Conservation (phyloP, 2,329 filamentous ascomycete genomes). For the Colletotrichum echinochloae region DNA sequence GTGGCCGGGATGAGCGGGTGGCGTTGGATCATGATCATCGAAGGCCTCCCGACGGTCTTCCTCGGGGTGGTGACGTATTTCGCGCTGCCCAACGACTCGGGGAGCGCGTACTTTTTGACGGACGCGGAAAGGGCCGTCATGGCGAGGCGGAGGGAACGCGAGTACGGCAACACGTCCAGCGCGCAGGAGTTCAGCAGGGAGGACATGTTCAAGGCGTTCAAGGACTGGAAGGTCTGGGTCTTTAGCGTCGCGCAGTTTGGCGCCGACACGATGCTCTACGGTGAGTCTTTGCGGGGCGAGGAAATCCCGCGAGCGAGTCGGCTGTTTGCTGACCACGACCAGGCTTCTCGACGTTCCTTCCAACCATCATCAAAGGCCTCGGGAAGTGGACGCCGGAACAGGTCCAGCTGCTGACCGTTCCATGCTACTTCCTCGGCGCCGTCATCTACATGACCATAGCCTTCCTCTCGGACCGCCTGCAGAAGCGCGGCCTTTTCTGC, state of each 20-base stretch:
- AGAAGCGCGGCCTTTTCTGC: conserved; percentile 65
- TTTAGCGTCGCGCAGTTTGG: conserved; percentile 80
- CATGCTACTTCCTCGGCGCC: conserved; percentile 74
- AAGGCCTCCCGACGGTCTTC: conserved; percentile 60
- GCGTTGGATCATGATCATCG: conserved; percentile 77
- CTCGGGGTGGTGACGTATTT: conserved; percentile 65
- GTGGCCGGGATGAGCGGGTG: conserved; percentile 73
- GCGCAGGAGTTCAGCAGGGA: conserved; percentile 62
- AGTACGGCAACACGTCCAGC: conserved; percentile 62
- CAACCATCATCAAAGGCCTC: conserved; percentile 72
- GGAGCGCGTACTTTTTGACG: conserved; percentile 38
- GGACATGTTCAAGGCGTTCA: conserved; percentile 75
- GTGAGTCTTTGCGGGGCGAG: conserved; percentile 45
- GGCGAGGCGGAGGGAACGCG: conserved; percentile 45
- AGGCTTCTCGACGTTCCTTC: conserved; percentile 72
- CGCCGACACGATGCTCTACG: conserved; percentile 80
- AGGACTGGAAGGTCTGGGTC: conserved; percentile 81
- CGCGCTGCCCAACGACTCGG: conserved; percentile 65
- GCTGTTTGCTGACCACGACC: neutral
- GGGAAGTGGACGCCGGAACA: conserved; percentile 63
- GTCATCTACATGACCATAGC: conserved; percentile 75
- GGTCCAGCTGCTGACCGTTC: conserved; percentile 73
- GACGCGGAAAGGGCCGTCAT: conserved; percentile 52
- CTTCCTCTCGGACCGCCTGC: conserved; percentile 73
- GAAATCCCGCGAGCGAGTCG: too few relatives aligned